Conservation (phyloP, 768 basidiomycete species). For the Macrolepiota albuminosa region DNA sequence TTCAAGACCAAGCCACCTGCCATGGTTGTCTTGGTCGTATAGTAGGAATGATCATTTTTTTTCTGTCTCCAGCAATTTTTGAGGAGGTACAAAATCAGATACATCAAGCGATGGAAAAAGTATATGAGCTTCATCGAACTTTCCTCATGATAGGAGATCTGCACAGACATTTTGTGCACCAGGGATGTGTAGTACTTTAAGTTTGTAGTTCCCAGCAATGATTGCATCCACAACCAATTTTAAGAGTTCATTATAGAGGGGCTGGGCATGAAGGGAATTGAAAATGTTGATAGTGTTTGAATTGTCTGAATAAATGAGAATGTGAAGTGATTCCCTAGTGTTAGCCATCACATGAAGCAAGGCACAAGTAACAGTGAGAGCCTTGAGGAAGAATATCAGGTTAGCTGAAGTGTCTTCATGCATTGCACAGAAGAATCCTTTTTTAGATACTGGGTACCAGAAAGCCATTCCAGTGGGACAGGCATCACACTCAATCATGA, state of each 20-base stretch:
- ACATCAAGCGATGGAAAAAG: neutral
- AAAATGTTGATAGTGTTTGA: neutral
- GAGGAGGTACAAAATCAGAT: neutral
- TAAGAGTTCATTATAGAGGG: too few relatives aligned
- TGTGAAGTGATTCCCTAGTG: neutral
- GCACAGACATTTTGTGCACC: too few relatives aligned
- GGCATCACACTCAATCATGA: constrained; percentile 6
- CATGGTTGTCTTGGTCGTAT: constrained; percentile 20
- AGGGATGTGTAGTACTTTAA: too few relatives aligned
- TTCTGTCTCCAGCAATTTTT: neutral
- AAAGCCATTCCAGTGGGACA: constrained; percentile 17
- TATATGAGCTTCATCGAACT: neutral
- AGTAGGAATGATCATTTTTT: neutral
- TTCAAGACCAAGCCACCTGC: constrained; percentile 21
- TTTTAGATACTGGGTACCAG: constrained; percentile 15
- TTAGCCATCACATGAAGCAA: neutral
- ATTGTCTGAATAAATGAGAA: constrained; percentile 1
- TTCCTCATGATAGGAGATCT: neutral
- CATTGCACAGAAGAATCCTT: neutral
- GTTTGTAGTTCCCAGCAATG: too few relatives aligned
- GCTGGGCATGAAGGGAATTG: too few relatives aligned
- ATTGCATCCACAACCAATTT: too few relatives aligned
- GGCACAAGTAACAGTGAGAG: neutral
- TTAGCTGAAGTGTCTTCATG: neutral
- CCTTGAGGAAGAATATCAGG: neutral